phyloP scores from a whole-genome alignment of 2,329 filamentous ascomycete species.

The Graphilbum sp. region DNA sequence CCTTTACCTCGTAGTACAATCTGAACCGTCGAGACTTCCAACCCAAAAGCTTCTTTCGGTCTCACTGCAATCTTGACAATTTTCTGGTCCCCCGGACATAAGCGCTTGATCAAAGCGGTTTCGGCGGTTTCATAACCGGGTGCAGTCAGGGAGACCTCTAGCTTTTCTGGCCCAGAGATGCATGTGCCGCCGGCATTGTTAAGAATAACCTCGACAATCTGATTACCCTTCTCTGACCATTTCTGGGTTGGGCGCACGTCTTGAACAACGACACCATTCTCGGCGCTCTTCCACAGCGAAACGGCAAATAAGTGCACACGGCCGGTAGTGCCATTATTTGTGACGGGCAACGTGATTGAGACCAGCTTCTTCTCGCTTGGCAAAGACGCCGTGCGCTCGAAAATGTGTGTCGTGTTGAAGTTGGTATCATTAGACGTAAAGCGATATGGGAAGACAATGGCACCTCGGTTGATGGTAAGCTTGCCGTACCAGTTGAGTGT shows the following conservation, averaged over 20 bases:
- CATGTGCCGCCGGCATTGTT: constrained; percentile 21
- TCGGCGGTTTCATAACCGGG: constrained; percentile 27
- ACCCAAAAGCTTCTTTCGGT: no score
- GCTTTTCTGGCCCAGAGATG: constrained; percentile 11
- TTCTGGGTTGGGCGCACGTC: constrained; percentile 26
- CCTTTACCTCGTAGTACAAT: background rate
- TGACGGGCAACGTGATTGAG: constrained; percentile 22
- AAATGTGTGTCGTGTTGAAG: constrained; percentile 27
- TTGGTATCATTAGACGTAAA: constrained; percentile 22
- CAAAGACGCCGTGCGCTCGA: constrained; percentile 24
- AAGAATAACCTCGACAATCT: constrained; percentile 24
- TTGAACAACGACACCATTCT: constrained; percentile 17
- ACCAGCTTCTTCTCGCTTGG: constrained; percentile 17
- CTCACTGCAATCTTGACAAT: constrained; percentile 13
- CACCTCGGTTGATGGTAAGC: no score
- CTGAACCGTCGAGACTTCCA: background rate
- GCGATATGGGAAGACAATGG: no score
- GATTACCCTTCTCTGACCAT: constrained; percentile 15
- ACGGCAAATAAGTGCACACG: constrained; percentile 26
- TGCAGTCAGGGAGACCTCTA: constrained; percentile 14
- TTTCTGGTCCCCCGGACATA: constrained; percentile 27
- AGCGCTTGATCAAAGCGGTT: constrained; percentile 18
- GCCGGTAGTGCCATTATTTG: constrained; percentile 2
- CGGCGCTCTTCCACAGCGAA: constrained; percentile 16
- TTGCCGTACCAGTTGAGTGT: no score